Base-by-base conservation (phyloP, 2,329 filamentous ascomycete genomes). In the Corniculantispora saksenae region DNA sequence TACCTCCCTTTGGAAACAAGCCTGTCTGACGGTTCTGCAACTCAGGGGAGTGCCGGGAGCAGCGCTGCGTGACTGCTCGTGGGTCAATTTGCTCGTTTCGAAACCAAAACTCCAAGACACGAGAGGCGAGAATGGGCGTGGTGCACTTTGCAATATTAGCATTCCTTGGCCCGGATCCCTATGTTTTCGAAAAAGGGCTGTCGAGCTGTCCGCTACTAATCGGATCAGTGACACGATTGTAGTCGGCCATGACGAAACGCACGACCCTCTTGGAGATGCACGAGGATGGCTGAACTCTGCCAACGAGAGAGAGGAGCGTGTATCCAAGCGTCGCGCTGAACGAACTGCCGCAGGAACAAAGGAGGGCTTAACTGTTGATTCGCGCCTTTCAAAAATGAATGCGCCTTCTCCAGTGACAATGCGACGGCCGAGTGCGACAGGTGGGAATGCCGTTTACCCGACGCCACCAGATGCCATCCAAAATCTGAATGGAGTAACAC, bases 391-490 rank as follows among this genome's bases (percentile, higher is more conserved):
- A 74, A 75, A 69, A 60, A 70, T 81, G 27, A 84, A 80, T 67
- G 84, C 80, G 1, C 79, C 84, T 58, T 87, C 86, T 9, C 84
- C 86, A 8, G 69, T 84, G 23, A 78, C 80, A 19, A 70, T 85
- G 8, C 81, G 85, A 67, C 79, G 85, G 69, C 76, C 83, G 45
- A 83, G 81, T 68, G 81, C 78, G 8, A 73, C 78, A 15, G 76
- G 79, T 7, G 76, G 80, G 27, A 84, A 85, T 50, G 82, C 84
- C 2, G 87, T 92, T 76, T 92, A 92, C 72, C 89, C 88, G 10
- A 92, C 90, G 7, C 90, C 90, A 2, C 90, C 90, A 13, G 89
- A 91, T 72, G 88, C 83, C 17, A 77, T 89, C 21, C 86, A 87
- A 48, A 81, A 82, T 60, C 76, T 78, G 2, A 75, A 82, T 12